A percentile compares a stretch with the other conserved stretches of the same genome.
Conservation (phyloP, 352 stramenopile species). For the Phytophthora lateralis region DNA sequence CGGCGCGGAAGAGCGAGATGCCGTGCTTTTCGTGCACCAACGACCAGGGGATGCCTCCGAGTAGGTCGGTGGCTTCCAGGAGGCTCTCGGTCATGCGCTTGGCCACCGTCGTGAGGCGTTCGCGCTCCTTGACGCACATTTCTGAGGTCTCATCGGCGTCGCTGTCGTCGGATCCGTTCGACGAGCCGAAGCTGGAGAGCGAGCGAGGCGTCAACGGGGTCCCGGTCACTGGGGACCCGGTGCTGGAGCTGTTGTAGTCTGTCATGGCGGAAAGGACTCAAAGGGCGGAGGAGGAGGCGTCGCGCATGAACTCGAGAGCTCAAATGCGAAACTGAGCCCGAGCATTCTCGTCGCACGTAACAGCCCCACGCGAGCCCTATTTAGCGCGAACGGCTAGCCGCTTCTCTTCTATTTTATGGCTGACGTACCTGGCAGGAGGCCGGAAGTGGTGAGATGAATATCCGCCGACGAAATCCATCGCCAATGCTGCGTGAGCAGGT, state of each 20-base stretch:
- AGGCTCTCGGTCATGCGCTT: slow-evolving; percentile 86
- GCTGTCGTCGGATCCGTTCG: slow-evolving; percentile 25
- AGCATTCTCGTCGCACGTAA: slow-evolving; percentile 30
- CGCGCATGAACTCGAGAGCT: slow-evolving; percentile 18
- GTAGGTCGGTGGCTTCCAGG: slow-evolving; percentile 74
- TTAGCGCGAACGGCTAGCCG: slow-evolving; percentile 31
- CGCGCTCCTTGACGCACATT: slow-evolving; percentile 63
- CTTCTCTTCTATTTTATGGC: slow-evolving; percentile 40
- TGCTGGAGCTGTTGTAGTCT: slow-evolving; percentile 27
- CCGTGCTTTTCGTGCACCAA: slow-evolving; percentile 85
- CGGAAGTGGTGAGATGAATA: not conserved
- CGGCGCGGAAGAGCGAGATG: slow-evolving; percentile 82
- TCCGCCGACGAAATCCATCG: slow-evolving; percentile 6
- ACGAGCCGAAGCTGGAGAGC: slow-evolving; percentile 25
- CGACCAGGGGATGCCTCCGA: slow-evolving; percentile 72
- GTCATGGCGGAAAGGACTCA: slow-evolving; percentile 20
- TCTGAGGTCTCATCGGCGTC: slow-evolving; percentile 12
- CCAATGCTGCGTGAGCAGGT: not conserved
- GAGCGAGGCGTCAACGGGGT: slow-evolving; percentile 26
- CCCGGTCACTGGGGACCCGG: slow-evolving; percentile 13
- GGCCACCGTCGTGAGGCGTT: slow-evolving; percentile 71
- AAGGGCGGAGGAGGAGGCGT: not conserved
- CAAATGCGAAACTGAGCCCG: slow-evolving; percentile 37
- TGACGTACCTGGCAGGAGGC: slow-evolving; percentile 22
- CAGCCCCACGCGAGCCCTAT: slow-evolving; percentile 24